Evolutionary conservation across 768 basidiomycete species (phyloP).

Genomic region (Lentinula sp.): DNA sequence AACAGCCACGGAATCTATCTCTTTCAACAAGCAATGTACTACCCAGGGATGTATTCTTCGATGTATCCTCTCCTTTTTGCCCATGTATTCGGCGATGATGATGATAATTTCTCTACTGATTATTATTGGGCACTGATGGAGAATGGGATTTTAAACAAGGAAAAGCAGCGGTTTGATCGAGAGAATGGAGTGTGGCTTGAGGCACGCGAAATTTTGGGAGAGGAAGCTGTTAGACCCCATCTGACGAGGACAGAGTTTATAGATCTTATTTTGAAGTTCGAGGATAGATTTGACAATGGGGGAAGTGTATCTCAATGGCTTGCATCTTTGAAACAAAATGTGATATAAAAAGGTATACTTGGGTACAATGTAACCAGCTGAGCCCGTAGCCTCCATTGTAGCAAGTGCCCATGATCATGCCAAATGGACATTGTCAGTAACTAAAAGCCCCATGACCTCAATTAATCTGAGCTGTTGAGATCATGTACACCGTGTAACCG

Average conservation of each 20-base stretch:
- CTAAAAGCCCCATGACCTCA: too few species aligned
- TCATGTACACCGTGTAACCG: too few species aligned
- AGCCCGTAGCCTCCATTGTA: too few species aligned
- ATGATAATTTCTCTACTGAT: constrained; percentile 3
- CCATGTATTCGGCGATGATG: constrained; percentile 5
- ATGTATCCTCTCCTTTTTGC: constrained; percentile 6
- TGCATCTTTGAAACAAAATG: not conserved
- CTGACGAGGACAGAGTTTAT: constrained; percentile 1
- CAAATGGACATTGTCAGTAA: too few species aligned
- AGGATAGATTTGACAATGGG: not conserved
- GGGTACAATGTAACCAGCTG: not conserved
- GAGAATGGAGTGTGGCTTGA: constrained; percentile 6
- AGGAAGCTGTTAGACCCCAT: constrained; percentile 1
- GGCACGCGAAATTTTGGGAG: constrained; percentile 1
- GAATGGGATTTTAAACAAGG: not conserved
- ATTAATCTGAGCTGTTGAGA: too few species aligned
- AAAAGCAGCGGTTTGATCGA: constrained; percentile 1
- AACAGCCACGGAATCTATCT: constrained; percentile 4
- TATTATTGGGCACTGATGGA: constrained; percentile 8
- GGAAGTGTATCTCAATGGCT: constrained; percentile 5
- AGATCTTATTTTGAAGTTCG: constrained; percentile 1
- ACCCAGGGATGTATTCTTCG: not conserved
- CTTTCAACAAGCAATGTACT: constrained; percentile 3
- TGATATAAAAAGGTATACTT: not conserved
- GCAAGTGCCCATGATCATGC: too few species aligned